phyloP scores from a whole-genome alignment of 139 green algal genomes.

The Ostreobium quekettii region DNA sequence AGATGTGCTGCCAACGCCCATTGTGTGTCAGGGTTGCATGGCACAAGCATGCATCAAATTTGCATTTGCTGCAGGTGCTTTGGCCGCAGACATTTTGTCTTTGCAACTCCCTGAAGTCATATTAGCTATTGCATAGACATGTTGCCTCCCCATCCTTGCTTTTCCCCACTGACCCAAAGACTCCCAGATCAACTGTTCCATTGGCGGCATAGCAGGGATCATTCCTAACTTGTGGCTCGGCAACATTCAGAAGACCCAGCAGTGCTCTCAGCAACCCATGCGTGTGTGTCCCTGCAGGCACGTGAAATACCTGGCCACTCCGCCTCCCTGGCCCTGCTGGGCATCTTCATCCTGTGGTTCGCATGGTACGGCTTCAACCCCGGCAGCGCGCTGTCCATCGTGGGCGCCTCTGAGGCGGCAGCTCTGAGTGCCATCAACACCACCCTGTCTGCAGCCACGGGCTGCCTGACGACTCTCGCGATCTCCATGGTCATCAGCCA shows the following conservation, averaged over 20 bases:
- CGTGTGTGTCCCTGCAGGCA: slow-evolving; percentile 23
- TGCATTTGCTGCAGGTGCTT: too few species aligned
- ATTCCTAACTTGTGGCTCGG: background rate
- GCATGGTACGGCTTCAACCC: slow-evolving; percentile 53
- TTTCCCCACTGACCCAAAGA: too few species aligned
- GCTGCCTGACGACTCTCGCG: slow-evolving; percentile 32
- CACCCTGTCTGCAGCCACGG: slow-evolving; percentile 45
- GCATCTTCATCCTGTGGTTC: slow-evolving; percentile 63
- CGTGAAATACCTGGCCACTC: slow-evolving; percentile 70
- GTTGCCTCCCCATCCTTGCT: too few species aligned
- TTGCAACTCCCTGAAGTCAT: too few species aligned
- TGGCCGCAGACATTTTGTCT: too few species aligned
- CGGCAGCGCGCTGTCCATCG: slow-evolving; percentile 46
- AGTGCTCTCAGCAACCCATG: background rate
- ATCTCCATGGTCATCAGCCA: slow-evolving; percentile 17
- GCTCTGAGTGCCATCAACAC: slow-evolving; percentile 45
- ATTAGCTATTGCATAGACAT: too few species aligned
- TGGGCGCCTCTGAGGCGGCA: slow-evolving; percentile 5
- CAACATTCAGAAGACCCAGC: background rate
- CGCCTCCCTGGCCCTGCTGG: slow-evolving; percentile 36
- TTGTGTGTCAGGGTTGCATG: too few species aligned
- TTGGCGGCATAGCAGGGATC: too few species aligned
- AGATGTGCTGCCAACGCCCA: too few species aligned
- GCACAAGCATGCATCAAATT: too few species aligned
- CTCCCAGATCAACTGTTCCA: too few species aligned